Base-by-base conservation (phyloP, 345 rosid species). In the Acer saccharum region DNA sequence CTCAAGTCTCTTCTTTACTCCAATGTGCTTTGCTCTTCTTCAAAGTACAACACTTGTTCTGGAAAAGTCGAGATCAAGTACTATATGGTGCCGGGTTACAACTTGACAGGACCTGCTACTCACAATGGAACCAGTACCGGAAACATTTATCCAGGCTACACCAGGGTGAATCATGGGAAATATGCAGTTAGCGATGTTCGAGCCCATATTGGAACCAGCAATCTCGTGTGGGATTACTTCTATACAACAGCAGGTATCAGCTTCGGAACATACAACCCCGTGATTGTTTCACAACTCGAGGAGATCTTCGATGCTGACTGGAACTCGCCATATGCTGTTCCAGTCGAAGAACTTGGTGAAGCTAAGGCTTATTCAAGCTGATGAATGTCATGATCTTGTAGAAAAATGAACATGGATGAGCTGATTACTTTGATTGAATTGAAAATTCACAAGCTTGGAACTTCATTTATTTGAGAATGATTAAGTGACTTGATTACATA, bases 211-310 rank as follows among this genome's bases (percentile, higher is more conserved):
- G 89, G 98, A 48, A 91, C 98, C 1, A 93, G 93, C 67, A 93
- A 95, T 80, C 93, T 93, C 3, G 81, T 93, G 1, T 91, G 97
- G 97, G 98, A 94, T 72, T 94, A 94, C 79, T 93, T 94, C 84
- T 94, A 85, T 61, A 77, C 93, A 0, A 94, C 98, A 1, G 91
- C 97, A 1, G 95, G 97, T 77, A 88, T 94, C 32, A 83, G 98
- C 81, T 93, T 92, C 29, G 97, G 98, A 65, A 87, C 97, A 9
- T 83, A 91, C 77, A 66, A 84, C 66, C 84, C 88, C 23, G 79
- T 80, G 54, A 83, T 93, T 84, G 97, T 93, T 82, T 79, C 82
- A 14, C 92, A 91, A 73, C 97, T 94, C 58, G 94, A 91, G 69
- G 85, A 86, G 50, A 87, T 94, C 60, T 94, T 94, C 12, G 97